Percentiles rank a stretch among this genome's conserved stretches.
Conservation (phyloP, 805 yeast species). For the Candida silvatica region DNA sequence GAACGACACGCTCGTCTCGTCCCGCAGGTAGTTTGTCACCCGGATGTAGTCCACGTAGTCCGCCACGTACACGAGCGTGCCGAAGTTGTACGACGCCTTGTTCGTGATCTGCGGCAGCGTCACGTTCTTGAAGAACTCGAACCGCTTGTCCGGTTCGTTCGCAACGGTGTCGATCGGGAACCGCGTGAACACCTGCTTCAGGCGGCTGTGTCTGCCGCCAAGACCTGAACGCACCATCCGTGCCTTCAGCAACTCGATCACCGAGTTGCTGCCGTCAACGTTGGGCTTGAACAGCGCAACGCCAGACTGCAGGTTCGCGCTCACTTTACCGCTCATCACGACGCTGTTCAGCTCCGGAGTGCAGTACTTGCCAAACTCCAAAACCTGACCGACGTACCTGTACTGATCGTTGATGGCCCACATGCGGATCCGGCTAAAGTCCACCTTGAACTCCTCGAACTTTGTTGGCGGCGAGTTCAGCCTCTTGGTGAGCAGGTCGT, state of each 20-base stretch:
- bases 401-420: slow-evolving; percentile 87
- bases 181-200: slow-evolving; percentile 66
- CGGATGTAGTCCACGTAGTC: slow-evolving; percentile 81
- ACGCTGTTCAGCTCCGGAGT: slow-evolving; percentile 79
- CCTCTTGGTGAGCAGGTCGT: slow-evolving; percentile 54
- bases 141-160: slow-evolving; percentile 75
- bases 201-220: slow-evolving; percentile 30
- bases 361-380: slow-evolving; percentile 64
- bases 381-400: slow-evolving; percentile 61
- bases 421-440: slow-evolving; percentile 85
- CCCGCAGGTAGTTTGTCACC: slow-evolving; percentile 59
- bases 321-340: slow-evolving; percentile 33
- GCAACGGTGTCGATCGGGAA: slow-evolving; percentile 48
- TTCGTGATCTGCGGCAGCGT: slow-evolving; percentile 63
- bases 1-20: slow-evolving; percentile 54
- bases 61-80: slow-evolving; percentile 75
- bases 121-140: slow-evolving; percentile 69
- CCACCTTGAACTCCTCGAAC: slow-evolving; percentile 55
- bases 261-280: slow-evolving; percentile 37
- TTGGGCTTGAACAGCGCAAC: slow-evolving; percentile 45
- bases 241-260: slow-evolving; percentile 53
- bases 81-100: slow-evolving; percentile 57
- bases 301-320: slow-evolving; percentile 44
- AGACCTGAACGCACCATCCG: slow-evolving; percentile 20
- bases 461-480: slow-evolving; percentile 71